Evolutionary conservation across 164 flowering plant species (phyloP).

Genomic region (Sextonia rubra): DNA sequence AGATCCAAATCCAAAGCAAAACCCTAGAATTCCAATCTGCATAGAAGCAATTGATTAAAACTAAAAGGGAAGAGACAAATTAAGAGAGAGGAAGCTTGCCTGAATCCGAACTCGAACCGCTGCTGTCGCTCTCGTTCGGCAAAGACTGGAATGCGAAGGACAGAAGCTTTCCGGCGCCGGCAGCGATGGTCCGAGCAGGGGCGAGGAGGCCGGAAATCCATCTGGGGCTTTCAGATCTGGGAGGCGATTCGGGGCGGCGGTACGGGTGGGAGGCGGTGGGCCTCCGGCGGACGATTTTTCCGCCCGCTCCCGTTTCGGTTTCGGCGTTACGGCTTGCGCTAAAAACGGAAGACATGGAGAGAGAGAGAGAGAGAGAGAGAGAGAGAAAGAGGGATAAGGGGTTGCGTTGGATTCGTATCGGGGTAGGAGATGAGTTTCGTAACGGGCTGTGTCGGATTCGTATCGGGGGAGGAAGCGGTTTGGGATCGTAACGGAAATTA

Average conservation of each 20-base stretch:
- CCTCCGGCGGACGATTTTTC: conserved; percentile 44
- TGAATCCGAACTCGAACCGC: conserved; percentile 21
- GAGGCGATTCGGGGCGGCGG: conserved; percentile 28
- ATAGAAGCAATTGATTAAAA: not conserved
- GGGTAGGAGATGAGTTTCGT: not conserved
- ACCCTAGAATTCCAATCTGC: not conserved
- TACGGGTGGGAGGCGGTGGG: conserved; percentile 34
- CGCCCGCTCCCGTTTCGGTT: conserved; percentile 36
- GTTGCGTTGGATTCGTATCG: too few relatives aligned
- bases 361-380: conserved; percentile 2
- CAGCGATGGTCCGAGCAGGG: conserved; percentile 32
- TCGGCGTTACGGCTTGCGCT: conserved; percentile 5
- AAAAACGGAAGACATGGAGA: conserved; percentile 8
- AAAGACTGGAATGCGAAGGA: conserved; percentile 29
- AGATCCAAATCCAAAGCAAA: not conserved
- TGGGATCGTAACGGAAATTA: not conserved
- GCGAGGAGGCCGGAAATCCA: conserved; percentile 36
- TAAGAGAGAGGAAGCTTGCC: conserved; percentile 1
- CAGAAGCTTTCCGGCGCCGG: conserved; percentile 49
- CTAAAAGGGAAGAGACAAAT: not conserved
- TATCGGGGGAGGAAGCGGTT: not conserved
- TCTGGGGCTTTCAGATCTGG: conserved; percentile 25
- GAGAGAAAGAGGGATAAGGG: not conserved
- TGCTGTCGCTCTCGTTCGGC: not conserved
- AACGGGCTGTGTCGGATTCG: not conserved